Base-by-base conservation (phyloP, 306 rosid genomes). In the Medicago truncatula region DNA sequence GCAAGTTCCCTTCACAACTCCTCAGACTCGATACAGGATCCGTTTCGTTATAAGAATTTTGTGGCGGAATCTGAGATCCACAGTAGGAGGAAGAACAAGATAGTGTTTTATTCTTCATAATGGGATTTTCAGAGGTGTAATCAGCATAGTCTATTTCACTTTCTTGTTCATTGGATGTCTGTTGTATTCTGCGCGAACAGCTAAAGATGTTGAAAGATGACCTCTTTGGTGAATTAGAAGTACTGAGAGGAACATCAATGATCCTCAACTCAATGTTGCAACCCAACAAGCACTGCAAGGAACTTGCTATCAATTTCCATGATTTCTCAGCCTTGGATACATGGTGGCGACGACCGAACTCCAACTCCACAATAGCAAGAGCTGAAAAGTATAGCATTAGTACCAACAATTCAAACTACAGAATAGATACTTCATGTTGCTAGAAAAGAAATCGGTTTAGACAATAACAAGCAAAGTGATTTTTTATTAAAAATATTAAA, bases 181-280 rank as follows among this genome's bases (percentile, higher is more conserved):
- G 81, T 40, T 34, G 85, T 63, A 70, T 76, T 81, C 87, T 79
- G 74, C 86, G 86, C 12, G 93, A 87, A 67, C 98, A 93, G 59
- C 81, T 71, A 43, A 93, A 90, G 65, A 93, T 78, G 9, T 82
- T 87, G 80, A 89, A 86, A 62, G 87, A 82, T 67, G 82, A 56
- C 76, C 77, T 86, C 89, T 84, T 84, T 80, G 71, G 75, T 78
- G 90, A 65, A 54, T 87, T 83, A 68, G 87, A 83, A 59, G 75
- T 69, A 59, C 38, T 34, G 5, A 63, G 70, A 11, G 83, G 81
- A 52, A 74, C 84, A 69, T 79, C 85, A 66, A 84, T 89, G 84
- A 93, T 85, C 84, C 95, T 90, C 49, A 93, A 71, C 84, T 90
- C 98, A 47, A 93, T 78, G 70, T 89, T 90, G 70, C 96, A 87